phyloP scores from a whole-genome alignment of 1,139 yeast species.

The Lodderomyces oxycetoniae region DNA sequence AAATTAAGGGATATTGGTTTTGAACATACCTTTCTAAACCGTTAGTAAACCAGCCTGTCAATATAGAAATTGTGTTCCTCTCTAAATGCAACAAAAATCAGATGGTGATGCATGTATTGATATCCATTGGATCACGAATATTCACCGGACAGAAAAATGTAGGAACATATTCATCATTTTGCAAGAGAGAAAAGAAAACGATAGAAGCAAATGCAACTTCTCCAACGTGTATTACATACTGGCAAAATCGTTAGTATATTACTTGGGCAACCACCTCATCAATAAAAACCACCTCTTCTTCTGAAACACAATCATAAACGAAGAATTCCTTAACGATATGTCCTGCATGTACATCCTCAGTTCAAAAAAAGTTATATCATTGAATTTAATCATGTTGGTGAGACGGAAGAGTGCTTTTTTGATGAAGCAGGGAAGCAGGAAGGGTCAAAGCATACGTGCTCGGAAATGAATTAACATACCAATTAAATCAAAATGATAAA shows the following conservation, averaged over 20 bases:
- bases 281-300: neutral
- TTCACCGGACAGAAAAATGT: constrained; percentile 54
- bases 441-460: no score
- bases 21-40: constrained; percentile 5
- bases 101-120: constrained; percentile 89
- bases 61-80: constrained; percentile 1
- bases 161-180: constrained; percentile 23
- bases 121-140: constrained; percentile 54
- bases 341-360: constrained; percentile 67
- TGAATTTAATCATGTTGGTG: constrained; percentile 11
- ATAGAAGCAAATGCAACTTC: no score
- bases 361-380: constrained; percentile 11
- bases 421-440: no score
- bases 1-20: constrained; percentile 5
- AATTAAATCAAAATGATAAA: neutral
- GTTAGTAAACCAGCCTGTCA: constrained; percentile 1
- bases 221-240: neutral
- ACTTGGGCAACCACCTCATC: no score
- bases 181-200: constrained; percentile 1
- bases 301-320: constrained; percentile 47
- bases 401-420: no score
- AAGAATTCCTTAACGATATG: constrained; percentile 57
- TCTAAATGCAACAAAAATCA: constrained; percentile 32
- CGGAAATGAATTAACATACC: no score
- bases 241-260: no score